These are phyloP conservation scores for Somion occarium DNA, from an alignment of 1,284 basidiomycete genomes.

Conservation along the genomic window DNA sequence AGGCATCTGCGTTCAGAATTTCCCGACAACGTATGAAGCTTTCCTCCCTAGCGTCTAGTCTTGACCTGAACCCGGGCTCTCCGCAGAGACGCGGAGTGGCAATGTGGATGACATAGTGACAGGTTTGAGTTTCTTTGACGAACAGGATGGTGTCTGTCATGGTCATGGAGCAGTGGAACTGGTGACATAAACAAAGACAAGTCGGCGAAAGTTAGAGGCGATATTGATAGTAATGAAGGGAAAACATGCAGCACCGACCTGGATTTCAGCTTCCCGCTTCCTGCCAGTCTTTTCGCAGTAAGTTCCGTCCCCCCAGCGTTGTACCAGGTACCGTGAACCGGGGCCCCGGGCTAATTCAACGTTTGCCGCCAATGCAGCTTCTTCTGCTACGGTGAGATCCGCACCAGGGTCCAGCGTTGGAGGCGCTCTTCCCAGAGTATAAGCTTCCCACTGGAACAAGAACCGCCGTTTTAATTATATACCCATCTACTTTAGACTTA, in stretches of 20 bases:
- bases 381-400: constrained; percentile 66
- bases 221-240: neutral
- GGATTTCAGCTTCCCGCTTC: constrained; percentile 86
- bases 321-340: constrained; percentile 87
- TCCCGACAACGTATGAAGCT: constrained; percentile 71
- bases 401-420: constrained; percentile 50
- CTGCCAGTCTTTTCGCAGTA: constrained; percentile 86
- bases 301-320: constrained; percentile 88
- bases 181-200: constrained; percentile 5
- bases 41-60: constrained; percentile 60
- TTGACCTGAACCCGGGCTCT: constrained; percentile 85
- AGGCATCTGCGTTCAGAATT: constrained; percentile 43
- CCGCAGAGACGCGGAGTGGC: constrained; percentile 90
- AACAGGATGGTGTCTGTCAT: constrained; percentile 83
- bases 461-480: constrained; percentile 16
- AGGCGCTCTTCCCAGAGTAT: constrained; percentile 73
- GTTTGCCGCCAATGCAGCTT: constrained; percentile 54
- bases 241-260: constrained; percentile 47
- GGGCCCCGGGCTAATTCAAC: constrained; percentile 71
- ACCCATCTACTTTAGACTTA: constrained; percentile 9
- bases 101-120: constrained; percentile 88
- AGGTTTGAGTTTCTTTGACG: constrained; percentile 88
- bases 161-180: constrained; percentile 95
- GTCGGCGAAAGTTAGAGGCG: neutral
- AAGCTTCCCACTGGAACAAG: constrained; percentile 66